Conservation (phyloP, 2,329 filamentous ascomycete species). For the Calycina marina region DNA sequence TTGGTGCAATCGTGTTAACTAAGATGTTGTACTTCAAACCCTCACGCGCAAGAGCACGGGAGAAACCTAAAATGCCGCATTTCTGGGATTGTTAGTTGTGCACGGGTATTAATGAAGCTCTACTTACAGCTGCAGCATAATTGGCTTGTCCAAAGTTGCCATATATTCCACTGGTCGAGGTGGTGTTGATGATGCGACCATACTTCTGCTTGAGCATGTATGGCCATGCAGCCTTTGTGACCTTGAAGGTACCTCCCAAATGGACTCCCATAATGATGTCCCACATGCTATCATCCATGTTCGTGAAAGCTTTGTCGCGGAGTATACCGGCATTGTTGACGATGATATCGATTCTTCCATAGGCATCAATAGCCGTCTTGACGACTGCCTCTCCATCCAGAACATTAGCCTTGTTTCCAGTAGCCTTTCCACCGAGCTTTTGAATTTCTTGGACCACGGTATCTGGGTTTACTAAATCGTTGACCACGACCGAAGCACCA, state of each 20-base stretch:
- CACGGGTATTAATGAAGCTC: too few relatives aligned
- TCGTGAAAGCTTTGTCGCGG: constrained; percentile 91
- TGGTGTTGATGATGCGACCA: constrained; percentile 91
- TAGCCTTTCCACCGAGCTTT: constrained; percentile 75
- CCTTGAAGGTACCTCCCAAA: constrained; percentile 86
- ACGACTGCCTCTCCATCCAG: constrained; percentile 86
- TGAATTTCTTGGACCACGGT: constrained; percentile 84
- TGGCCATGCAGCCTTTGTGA: constrained; percentile 94
- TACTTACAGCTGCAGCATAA: constrained; percentile 73
- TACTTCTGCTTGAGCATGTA: constrained; percentile 98
- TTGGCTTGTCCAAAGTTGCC: constrained; percentile 99
- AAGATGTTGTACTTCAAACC: constrained; percentile 96
- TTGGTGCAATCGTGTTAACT: constrained; percentile 96
- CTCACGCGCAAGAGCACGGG: constrained; percentile 80
- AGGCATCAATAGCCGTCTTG: constrained; percentile 85
- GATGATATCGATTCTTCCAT: constrained; percentile 84
- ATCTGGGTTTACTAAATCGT: constrained; percentile 89
- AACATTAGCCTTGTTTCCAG: constrained; percentile 83
- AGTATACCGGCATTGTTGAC: constrained; percentile 98
- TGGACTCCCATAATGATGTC: constrained; percentile 86
- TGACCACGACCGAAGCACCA: constrained; percentile 79
- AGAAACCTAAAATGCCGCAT: constrained; percentile 89
- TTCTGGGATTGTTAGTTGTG: constrained; percentile 35
- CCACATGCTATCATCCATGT: constrained; percentile 95
- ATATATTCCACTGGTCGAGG: constrained; percentile 93